Evolutionary conservation across 257 asterid genomes (phyloP).

Genomic region (Ajuga chamaepitys): DNA sequence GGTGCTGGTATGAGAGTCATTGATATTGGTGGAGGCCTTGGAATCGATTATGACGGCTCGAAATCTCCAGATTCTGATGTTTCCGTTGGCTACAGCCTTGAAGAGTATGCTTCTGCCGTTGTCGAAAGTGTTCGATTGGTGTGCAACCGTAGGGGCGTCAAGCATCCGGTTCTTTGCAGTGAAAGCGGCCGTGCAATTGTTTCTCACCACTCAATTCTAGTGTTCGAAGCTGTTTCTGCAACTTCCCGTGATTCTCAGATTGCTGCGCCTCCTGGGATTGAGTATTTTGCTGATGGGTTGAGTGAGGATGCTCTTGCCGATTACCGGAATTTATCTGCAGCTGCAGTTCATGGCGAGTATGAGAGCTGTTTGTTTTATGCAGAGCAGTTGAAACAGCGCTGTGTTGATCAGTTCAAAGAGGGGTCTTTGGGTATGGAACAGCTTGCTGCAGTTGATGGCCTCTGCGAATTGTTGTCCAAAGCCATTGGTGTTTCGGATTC

Average conservation of each 20-base stretch:
- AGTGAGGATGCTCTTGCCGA: constrained; percentile 57
- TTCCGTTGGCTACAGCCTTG: constrained; percentile 64
- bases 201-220: constrained; percentile 83
- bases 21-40: constrained; percentile 96
- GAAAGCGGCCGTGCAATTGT: constrained; percentile 98
- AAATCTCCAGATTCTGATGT: constrained; percentile 71
- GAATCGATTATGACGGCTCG: constrained; percentile 92
- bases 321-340: constrained; percentile 50
- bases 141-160: constrained; percentile 59
- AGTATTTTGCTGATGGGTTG: constrained; percentile 43
- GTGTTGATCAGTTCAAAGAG: constrained; percentile 83
- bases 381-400: constrained; percentile 79
- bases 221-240: constrained; percentile 74
- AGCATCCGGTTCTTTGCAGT: constrained; percentile 82
- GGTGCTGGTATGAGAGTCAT: constrained; percentile 81
- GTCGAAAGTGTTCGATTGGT: constrained; percentile 57
- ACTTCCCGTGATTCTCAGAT: constrained; percentile 36
- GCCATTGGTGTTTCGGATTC: constrained; percentile 63
- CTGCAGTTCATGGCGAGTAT: constrained; percentile 60
- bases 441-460: constrained; percentile 74
- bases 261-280: constrained; percentile 32
- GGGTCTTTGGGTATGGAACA: constrained; percentile 72
- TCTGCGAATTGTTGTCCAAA: constrained; percentile 63
- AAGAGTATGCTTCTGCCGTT: constrained; percentile 82
- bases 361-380: constrained; percentile 55